Evolutionary conservation across 495 filamentous ascomycete genomes (phyloP).

Genomic region (Penicillium arizonense): DNA sequence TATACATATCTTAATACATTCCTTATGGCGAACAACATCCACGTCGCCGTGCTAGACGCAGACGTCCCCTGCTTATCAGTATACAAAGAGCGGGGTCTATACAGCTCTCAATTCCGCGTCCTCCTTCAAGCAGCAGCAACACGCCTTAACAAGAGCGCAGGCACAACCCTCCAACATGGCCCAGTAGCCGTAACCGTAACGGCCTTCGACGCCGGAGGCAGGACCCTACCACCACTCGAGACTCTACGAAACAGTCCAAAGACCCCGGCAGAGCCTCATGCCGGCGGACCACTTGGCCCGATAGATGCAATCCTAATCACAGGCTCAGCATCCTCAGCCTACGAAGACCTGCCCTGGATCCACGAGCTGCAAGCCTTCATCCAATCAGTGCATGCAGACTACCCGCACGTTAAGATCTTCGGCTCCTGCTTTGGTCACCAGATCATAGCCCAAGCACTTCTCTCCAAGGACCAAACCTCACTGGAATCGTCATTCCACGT

Average conservation of each 20-base stretch:
- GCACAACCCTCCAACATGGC: conserved; percentile 8
- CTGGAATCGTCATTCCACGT: conserved; percentile 19
- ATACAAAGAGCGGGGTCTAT: conserved; percentile 35
- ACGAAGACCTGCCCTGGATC: conserved; percentile 40
- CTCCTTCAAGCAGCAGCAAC: conserved; percentile 34
- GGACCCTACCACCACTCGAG: conserved; percentile 27
- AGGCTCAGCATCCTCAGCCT: conserved; percentile 34
- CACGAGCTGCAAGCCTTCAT: conserved; percentile 27
- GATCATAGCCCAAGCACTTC: conserved; percentile 42
- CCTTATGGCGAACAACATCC: conserved; percentile 17
- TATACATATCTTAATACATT: neutral
- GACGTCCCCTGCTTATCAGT: conserved; percentile 38
- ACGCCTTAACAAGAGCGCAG: conserved; percentile 22
- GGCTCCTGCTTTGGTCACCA: conserved; percentile 53
- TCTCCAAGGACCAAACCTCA: neutral
- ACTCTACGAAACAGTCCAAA: conserved; percentile 21
- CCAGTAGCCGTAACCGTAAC: conserved; percentile 30
- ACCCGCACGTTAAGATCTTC: conserved; percentile 45
- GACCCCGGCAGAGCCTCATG: conserved; percentile 3
- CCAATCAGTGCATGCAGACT: conserved; percentile 30
- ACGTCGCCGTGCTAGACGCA: conserved; percentile 43
- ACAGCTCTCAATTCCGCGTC: conserved; percentile 36
- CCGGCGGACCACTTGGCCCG: conserved; percentile 12
- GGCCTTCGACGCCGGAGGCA: conserved; percentile 39
- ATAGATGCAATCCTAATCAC: conserved; percentile 44